Base-by-base conservation (phyloP, 257 asterid species). In the Solanum pimpinellifolium region DNA sequence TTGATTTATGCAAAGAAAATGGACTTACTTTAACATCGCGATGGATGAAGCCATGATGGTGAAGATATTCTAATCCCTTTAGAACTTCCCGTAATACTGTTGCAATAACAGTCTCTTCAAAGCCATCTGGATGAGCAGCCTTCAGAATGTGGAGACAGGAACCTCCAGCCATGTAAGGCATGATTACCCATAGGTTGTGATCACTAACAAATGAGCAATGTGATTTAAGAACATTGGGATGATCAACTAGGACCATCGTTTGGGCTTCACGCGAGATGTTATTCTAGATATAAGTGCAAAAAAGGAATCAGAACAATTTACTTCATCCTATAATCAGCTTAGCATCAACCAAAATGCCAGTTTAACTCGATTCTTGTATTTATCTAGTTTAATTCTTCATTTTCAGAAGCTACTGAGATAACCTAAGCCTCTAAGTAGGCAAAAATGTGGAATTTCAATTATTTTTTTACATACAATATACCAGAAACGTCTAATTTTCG, bases 121-220 rank as follows among this genome's bases (percentile, higher is more conserved):
- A 94, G 37, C 99, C 99, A 93, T 97, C 98, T 12, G 98, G 99
- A 65, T 97, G 92, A 69, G 90, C 91, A 81, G 98, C 97, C 91
- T 97, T 97, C 85, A 97, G 87, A 83, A 97, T 94, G 93, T 97
- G 99, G 37, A 97, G 94, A 91, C 99, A 97, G 82, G 99, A 97
- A 85, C 99, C 99, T 56, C 99, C 98, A 66, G 97, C 92, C 99
- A 96, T 96, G 90, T 90, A 97, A 88, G 99, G 99, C 99, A 97
- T 97, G 85, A 97, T 95, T 35, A 97, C 98, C 99, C 99, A 97
- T 86, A 97, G 89, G 88, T 91, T 96, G 90, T 97, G 98, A 88
- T 93, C 99, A 78, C 92, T 92, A 77, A 97, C 99, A 82, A 97
- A 97, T 46, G 99, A 97, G 89, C 99, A 97, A 88, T 95, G 97